Evolutionary conservation across 495 filamentous ascomycete species (phyloP), one percentile per base, ranked within the genome.

Genomic region (Penicillium salamii): DNA sequence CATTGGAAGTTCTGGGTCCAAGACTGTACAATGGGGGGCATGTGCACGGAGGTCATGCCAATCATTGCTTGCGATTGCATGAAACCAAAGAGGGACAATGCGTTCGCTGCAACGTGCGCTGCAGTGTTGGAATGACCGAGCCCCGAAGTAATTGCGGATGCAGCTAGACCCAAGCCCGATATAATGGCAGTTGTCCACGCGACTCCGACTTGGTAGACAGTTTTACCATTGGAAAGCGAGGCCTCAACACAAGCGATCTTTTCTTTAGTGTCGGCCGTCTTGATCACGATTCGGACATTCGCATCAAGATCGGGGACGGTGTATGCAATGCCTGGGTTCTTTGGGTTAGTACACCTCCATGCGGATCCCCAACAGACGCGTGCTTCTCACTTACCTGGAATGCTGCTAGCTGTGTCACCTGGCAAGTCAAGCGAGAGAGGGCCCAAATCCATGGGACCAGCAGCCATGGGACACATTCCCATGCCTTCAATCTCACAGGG

Each of bases 1-100:
- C 93, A 98, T 67, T 92, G 86, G 75, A 97, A 97, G 62, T 97
- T 93, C 74, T 97, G 92, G 1, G 92, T 96, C 93, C 93, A 98
- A 0, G 92, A 78, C 60, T 87, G 80, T 35, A 95, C 93, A 40
- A 95, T 87, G 0, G 93, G 93, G 3, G 93, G 93, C 42, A 96
- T 81, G 19, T 78, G 77, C n/a, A 97, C 84, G 11, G 87, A 78
- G 28, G 82, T 87, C 76, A 97, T 86, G 37, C 91, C 93, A 54
- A 96, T 77, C 68, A 98, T 91, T n/a, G 93, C 91, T 65, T 97
- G 93, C 11, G 88, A 85, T 66, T 98, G 93, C 79, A 97, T 96
- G 71, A 91, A 98, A 33, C 89, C 82, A 54, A 97, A 96, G 7
- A 98, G 79, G 18, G 92, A 95, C 20, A 97, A 73, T 7, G 93